These are phyloP conservation scores for Sistotremastrum suecicum DNA, from an alignment of 768 basidiomycete genomes.

Conservation along the genomic window DNA sequence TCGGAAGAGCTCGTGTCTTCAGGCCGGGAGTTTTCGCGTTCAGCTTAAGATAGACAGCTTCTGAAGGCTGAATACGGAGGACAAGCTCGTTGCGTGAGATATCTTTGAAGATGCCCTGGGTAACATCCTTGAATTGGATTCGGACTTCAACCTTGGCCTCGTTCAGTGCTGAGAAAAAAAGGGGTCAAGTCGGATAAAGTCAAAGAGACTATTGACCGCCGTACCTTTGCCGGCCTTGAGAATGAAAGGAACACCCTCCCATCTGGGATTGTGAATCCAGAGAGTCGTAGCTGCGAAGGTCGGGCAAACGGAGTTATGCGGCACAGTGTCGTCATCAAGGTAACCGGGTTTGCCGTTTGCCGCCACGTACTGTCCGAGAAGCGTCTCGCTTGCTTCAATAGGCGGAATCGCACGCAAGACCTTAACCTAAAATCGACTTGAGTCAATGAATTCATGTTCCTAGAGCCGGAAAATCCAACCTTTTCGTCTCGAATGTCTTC, in stretches of 20 bases:
- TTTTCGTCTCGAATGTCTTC: constrained; percentile 99
- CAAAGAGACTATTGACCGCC: constrained; percentile 11
- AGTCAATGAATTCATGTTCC: neutral
- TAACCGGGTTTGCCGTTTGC: constrained; percentile 97
- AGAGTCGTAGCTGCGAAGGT: constrained; percentile 87
- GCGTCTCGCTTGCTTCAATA: constrained; percentile 58
- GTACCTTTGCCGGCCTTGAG: constrained; percentile 95
- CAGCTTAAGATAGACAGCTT: constrained; percentile 94
- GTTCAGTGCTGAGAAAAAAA: constrained; percentile 58
- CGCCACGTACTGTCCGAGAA: constrained; percentile 88
- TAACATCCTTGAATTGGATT: constrained; percentile 96
- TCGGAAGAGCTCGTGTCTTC: constrained; percentile 78
- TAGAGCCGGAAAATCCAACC: constrained; percentile 28
- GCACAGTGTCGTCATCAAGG: constrained; percentile 91
- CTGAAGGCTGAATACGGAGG: constrained; percentile 90
- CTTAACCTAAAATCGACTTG: constrained; percentile 56
- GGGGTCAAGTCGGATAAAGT: constrained; percentile 1
- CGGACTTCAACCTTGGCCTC: constrained; percentile 98
- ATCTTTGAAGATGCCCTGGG: constrained; percentile 91
- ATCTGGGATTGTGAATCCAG: constrained; percentile 88
- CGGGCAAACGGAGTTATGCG: constrained; percentile 81
- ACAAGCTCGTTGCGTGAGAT: constrained; percentile 96
- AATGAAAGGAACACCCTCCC: constrained; percentile 99
- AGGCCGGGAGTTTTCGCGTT: constrained; percentile 93
- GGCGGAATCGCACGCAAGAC: constrained; percentile 85